phyloP scores from a whole-genome alignment of 805 yeast genomes.

The Saccharomycopsis fodiens region DNA sequence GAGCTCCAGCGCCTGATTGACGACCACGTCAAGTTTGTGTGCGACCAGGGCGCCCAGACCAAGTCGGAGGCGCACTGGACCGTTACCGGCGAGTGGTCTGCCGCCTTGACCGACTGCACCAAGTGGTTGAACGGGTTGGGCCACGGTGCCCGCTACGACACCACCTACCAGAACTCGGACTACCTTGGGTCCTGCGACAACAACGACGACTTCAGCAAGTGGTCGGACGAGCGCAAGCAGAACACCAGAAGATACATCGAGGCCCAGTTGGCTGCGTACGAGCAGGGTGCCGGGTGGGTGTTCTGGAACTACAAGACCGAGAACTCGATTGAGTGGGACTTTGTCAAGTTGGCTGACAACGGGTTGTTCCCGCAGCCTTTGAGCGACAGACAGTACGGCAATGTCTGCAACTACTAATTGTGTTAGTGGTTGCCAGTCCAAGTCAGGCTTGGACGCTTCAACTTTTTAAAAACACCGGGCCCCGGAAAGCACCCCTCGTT shows the following conservation, averaged over 20 bases:
- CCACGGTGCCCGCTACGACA: slow-evolving; percentile 56
- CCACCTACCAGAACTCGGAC: slow-evolving; percentile 28
- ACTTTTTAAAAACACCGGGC: too few species aligned
- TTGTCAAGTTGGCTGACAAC: slow-evolving; percentile 38
- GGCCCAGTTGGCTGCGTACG: slow-evolving; percentile 50
- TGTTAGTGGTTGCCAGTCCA: too few species aligned
- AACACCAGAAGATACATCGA: slow-evolving; percentile 50
- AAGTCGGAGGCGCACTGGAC: slow-evolving; percentile 43
- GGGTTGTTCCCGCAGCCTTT: slow-evolving; percentile 60
- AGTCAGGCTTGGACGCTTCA: too few species aligned
- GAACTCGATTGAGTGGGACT: slow-evolving; percentile 60
- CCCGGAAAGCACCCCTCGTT: too few species aligned
- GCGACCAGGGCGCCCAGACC: slow-evolving; percentile 41
- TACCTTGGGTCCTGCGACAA: slow-evolving; percentile 31
- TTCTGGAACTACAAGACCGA: slow-evolving; percentile 73
- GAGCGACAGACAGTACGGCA: slow-evolving; percentile 39
- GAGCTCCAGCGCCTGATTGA: slow-evolving; percentile 54
- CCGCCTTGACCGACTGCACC: slow-evolving; percentile 65
- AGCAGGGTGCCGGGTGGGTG: slow-evolving; percentile 48
- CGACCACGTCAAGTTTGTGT: slow-evolving; percentile 50
- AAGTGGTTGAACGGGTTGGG: slow-evolving; percentile 65
- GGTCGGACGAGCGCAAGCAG: slow-evolving; percentile 35
- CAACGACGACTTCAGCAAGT: slow-evolving; percentile 31
- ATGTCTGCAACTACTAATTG: slow-evolving; percentile 15
- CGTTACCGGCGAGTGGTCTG: slow-evolving; percentile 65